Percentiles rank a stretch among this genome's conserved stretches.
phyloP scores from a whole-genome alignment of 192 early-diverging fungal species.

The Dissophora ornata region DNA sequence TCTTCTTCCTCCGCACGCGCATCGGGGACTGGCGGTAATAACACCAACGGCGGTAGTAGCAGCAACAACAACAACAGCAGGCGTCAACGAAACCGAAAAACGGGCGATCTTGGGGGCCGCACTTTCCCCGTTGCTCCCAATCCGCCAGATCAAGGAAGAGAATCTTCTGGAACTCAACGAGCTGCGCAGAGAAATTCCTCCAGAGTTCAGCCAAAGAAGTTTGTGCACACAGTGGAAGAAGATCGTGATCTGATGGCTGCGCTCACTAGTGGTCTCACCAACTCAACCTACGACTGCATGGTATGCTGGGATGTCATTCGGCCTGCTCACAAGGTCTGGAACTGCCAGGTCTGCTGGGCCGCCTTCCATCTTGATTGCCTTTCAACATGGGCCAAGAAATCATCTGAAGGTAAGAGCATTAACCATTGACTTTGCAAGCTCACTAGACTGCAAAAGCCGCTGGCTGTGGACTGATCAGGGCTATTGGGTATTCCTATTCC shows the following conservation, averaged over 20 bases:
- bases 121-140: constrained; percentile 20
- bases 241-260: constrained; percentile 70
- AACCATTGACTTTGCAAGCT: not conserved
- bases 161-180: constrained; percentile 20
- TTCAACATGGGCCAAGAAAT: constrained; percentile 80
- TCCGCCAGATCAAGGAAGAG: constrained; percentile 4
- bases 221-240: constrained; percentile 47
- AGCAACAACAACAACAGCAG: constrained; percentile 17
- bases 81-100: constrained; percentile 35
- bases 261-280: constrained; percentile 72
- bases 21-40: constrained; percentile 3
- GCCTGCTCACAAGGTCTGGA: constrained; percentile 81
- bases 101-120: constrained; percentile 43
- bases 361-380: constrained; percentile 92
- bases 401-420: constrained; percentile 59
- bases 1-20: constrained; percentile 12
- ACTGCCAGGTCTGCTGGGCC: constrained; percentile 88
- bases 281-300: constrained; percentile 92
- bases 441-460: no score
- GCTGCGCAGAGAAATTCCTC: constrained; percentile 7
- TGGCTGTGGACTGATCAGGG: no score
- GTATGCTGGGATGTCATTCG: constrained; percentile 91
- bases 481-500: no score
- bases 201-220: constrained; percentile 22
- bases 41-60: constrained; percentile 4